Base-by-base conservation (phyloP, 495 filamentous ascomycete genomes). In the Xylaria castorea region DNA sequence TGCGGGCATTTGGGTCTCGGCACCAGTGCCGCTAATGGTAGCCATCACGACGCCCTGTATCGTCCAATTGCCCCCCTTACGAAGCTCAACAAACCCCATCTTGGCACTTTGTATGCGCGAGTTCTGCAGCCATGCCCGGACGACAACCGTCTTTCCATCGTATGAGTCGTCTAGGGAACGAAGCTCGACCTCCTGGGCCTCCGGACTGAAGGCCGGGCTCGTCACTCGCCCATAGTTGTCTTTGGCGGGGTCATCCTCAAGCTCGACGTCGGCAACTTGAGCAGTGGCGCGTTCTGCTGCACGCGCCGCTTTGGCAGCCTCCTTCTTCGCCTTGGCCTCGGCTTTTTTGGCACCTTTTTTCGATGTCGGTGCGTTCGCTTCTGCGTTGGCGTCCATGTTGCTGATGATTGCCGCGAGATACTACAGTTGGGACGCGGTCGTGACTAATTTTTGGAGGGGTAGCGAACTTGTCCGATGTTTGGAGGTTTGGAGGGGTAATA, bases 101-200 rank as follows among this genome's bases (percentile, higher is more conserved):
- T 97, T 97, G 72, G 94, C 92, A 75, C 93, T 93, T 84, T 98
- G 93, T 72, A 92, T 91, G 74, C 95, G 87, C 27, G 92, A 84
- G 83, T 96, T 97, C 80, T 97, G 94, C 34, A 98, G 85, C 82
- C 93, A 92, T 7, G 92, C 95, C 25, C 95, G 89, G 71, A 98
- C 88, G 30, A 89, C 87, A 53, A 98, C 86, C 71, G 91, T 90
- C 84, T 95, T 91, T 73, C 92, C 92, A 42, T 93, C 83, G 76
- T 90, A 83, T 32, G 85, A 85, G 22, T 88, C 83, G 25, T 85
- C 85, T 27, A 92, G 79, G 22, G 88, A 84, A 66, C 84, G 82
- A 8, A 94, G 82, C 9, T 79, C 76, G 65, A 87, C 79, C 18
- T 87, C 85, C 3, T 79, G 73, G 66, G 76, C 77, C 38, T 84